Evolutionary conservation across 805 yeast species (phyloP), one percentile per base, ranked within the genome.

Genomic region (Tetrapisispora fleetii): DNA sequence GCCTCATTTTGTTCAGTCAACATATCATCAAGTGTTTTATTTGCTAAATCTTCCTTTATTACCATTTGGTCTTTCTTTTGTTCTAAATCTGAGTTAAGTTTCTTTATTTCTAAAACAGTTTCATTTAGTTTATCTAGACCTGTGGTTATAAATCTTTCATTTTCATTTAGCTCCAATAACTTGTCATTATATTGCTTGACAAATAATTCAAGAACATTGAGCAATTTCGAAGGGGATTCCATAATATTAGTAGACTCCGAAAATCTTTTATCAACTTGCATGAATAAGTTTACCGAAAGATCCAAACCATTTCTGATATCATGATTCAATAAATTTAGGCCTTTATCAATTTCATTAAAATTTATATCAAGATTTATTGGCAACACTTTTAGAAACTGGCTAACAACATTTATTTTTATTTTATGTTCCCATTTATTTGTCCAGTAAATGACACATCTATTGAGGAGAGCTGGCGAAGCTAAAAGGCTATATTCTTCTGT

Each of bases 1-100:
- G 97, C 91, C 56, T 88, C 95, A 59, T 86, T 88, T 60, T 91
- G 98, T 40, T 88, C 95, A 1, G 73, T 66, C 14, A 91, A 73
- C 85, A 91, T 87, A 48, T 71, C 78, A 57, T 81, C 79, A 38
- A 91, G 73, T 74, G 87, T 85, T 24, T 67, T 65, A 50, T 78
- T 75, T 0, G 96, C 95, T 53, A 83, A 85, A 14, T 64, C 55
- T 49, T 84, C 86, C 52, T 89, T 91, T 0, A 37, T 48, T 19
- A 62, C 60, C 30, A 91, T 69, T 21, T 67, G 67, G 1, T 48
- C 54, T 51, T 77, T 75, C 58, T 87, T 84, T 24, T 57, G 65
- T 0, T 81, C 73, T 4, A 91, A 67, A 0, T 71, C 69, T 7
- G 67, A 64, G 44, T 79, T 79, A 56, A 90, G 63, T 8, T 74